Evolutionary conservation across 2,329 filamentous ascomycete genomes (phyloP).

Genomic region (Phaeosphaeriaceae sp.): DNA sequence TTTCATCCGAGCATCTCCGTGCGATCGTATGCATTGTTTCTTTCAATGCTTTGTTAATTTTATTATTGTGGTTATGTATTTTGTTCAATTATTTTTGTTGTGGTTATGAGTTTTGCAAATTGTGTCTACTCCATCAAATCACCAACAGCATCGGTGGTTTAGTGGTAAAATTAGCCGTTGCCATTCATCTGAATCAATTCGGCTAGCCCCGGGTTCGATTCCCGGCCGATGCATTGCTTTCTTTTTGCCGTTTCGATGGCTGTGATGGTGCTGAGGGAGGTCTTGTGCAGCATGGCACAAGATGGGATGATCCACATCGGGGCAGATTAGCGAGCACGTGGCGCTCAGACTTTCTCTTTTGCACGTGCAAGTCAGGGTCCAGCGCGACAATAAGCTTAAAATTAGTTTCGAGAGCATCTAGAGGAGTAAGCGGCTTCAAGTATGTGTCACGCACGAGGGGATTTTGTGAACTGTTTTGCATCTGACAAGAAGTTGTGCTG

Average conservation of each 20-base stretch:
- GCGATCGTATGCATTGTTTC: no score
- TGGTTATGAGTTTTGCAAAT: no score
- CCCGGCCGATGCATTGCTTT: conserved; percentile 28
- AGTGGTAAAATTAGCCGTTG: conserved; percentile 40
- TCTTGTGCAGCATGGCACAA: not conserved
- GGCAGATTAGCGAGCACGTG: not conserved
- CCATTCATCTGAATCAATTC: conserved; percentile 19
- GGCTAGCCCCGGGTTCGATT: conserved; percentile 38
- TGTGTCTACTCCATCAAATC: no score
- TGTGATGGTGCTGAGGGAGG: not conserved
- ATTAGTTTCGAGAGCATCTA: not conserved
- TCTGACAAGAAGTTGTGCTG: not conserved
- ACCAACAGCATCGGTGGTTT: conserved; percentile 37
- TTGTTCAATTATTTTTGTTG: no score
- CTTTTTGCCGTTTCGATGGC: conserved; percentile 6
- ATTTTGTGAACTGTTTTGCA: no score
- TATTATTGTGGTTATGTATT: no score
- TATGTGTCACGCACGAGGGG: not conserved
- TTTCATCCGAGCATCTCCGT: no score
- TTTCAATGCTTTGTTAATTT: no score
- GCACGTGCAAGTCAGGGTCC: not conserved
- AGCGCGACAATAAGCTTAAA: conserved; percentile 1
- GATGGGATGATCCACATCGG: not conserved
- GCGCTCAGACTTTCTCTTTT: not conserved
- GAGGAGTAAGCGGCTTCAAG: not conserved